A percentile compares a stretch with the other conserved stretches of the same genome.
These are phyloP conservation scores for Alloteropsis semialata DNA, from an alignment of 176 grass and related monocot genomes.

Conservation along the genomic window DNA sequence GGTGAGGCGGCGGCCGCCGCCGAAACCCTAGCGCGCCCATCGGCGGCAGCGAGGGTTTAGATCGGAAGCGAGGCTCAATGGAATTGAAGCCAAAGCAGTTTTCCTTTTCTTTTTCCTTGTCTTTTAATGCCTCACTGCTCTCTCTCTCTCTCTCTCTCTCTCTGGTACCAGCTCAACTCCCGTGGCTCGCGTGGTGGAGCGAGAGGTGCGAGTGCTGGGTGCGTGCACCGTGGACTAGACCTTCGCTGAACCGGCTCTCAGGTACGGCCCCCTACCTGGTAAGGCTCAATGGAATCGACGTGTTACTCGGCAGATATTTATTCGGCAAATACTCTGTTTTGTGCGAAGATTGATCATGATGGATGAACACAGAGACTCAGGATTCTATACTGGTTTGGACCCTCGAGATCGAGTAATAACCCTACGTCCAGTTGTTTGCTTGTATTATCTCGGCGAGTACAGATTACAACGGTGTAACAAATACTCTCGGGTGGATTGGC, in stretches of 20 bases:
- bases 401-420: no score
- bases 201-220: background rate
- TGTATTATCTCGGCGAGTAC: no score
- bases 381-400: no score
- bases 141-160: background rate
- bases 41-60: conserved; percentile 25
- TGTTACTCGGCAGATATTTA: no score
- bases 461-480: no score
- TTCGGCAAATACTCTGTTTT: no score
- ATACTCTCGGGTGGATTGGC: no score
- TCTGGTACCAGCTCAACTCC: background rate
- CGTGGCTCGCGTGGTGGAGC: conserved; percentile 1
- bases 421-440: no score
- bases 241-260: background rate
- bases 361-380: no score
- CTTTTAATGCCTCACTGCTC: background rate
- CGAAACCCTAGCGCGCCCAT: conserved; percentile 40
- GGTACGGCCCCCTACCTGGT: no score
- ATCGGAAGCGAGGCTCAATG: conserved; percentile 18
- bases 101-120: background rate
- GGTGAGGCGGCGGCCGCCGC: background rate
- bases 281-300: no score
- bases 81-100: conserved; percentile 10
- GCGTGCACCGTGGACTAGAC: background rate
- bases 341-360: no score